A percentile compares a stretch with the other conserved stretches of the same genome.
Evolutionary conservation across 495 filamentous ascomycete genomes (phyloP).

Genomic region (Penicillium pancosmium): DNA sequence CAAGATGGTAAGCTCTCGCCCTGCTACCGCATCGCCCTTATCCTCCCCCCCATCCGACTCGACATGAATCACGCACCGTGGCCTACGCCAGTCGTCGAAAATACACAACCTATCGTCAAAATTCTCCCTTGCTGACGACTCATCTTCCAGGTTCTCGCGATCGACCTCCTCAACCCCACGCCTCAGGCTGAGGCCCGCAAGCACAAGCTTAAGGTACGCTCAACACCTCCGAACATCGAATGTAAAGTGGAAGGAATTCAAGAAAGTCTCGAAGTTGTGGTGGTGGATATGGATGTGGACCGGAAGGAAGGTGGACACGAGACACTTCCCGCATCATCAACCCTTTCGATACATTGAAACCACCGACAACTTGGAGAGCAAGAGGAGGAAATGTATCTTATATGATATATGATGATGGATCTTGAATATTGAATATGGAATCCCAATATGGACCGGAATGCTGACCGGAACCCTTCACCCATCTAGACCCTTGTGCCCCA

Average conservation of each 20-base stretch:
- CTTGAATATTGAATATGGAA: neutral
- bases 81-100: slow-evolving; percentile 10
- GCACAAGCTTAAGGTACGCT: slow-evolving; percentile 97
- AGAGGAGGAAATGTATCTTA: neutral
- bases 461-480: slow-evolving; percentile 17
- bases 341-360: neutral
- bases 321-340: neutral
- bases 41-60: slow-evolving; percentile 11
- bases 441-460: slow-evolving; percentile 4
- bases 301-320: slow-evolving; percentile 5
- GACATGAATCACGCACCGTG: slow-evolving; percentile 8
- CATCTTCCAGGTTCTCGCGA: slow-evolving; percentile 87
- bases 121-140: slow-evolving; percentile 13
- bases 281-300: slow-evolving; percentile 8
- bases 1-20: slow-evolving; percentile 49
- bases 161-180: slow-evolving; percentile 98
- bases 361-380: neutral
- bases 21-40: slow-evolving; percentile 13
- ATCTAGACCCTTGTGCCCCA: slow-evolving; percentile 84
- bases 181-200: slow-evolving; percentile 94
- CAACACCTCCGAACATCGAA: slow-evolving; percentile 24
- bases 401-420: neutral
- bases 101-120: slow-evolving; percentile 6
- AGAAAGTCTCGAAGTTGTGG: slow-evolving; percentile 10
- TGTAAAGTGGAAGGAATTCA: slow-evolving; percentile 12